phyloP scores from a whole-genome alignment of 2,329 filamentous ascomycete species.

The Fusarium sublunatum region DNA sequence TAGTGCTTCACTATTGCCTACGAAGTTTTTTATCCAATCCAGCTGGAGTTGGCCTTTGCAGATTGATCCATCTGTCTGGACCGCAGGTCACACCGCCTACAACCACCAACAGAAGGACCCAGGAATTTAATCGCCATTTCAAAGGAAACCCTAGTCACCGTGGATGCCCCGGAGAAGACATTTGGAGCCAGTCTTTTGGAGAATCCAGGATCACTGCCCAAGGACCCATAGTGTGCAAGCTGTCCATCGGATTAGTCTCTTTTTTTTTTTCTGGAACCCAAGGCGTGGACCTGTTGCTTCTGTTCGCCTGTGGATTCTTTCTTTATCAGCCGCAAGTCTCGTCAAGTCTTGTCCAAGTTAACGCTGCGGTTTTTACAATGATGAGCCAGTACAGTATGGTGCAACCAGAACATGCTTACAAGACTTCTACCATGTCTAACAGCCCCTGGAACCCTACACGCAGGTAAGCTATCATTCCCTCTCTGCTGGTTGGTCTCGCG shows the following conservation, averaged over 20 bases:
- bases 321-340: conserved; percentile 49
- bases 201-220: conserved; percentile 48
- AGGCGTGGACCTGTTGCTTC: conserved; percentile 42
- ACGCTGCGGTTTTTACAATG: conserved; percentile 45
- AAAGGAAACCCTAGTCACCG: conserved; percentile 46
- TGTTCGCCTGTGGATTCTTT: conserved; percentile 45
- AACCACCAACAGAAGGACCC: conserved; percentile 43
- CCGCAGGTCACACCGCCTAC: conserved; percentile 47
- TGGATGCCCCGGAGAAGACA: conserved; percentile 44
- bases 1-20: conserved; percentile 45
- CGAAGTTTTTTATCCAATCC: conserved; percentile 41
- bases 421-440: conserved; percentile 58
- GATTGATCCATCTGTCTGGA: conserved; percentile 44
- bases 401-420: conserved; percentile 61
- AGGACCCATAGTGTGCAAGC: conserved; percentile 48
- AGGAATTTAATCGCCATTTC: conserved; percentile 45
- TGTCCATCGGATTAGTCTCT: conserved; percentile 46
- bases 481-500: conserved; percentile 11
- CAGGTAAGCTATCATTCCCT: conserved; percentile 58
- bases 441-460: conserved; percentile 63
- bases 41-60: conserved; percentile 42
- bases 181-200: conserved; percentile 46
- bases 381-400: conserved; percentile 58
- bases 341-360: conserved; percentile 40
- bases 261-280: conserved; percentile 45